Conservation (phyloP, 306 rosid species). For the Adenanthera pavonina region DNA sequence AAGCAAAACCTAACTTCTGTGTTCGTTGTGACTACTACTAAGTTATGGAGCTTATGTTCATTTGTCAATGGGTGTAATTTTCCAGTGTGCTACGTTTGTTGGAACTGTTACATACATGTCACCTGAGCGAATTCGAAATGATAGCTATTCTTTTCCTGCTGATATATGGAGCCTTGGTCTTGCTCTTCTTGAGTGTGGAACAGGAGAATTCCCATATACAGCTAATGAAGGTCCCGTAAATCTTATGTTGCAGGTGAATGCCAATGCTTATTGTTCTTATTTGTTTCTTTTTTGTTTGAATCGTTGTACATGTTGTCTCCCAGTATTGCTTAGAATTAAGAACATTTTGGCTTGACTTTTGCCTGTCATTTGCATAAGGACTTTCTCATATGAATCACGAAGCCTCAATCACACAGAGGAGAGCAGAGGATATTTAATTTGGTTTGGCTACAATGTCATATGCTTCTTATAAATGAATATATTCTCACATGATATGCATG, state of each 20-base stretch:
- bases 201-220: slow-evolving; percentile 96
- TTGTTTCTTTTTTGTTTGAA: slow-evolving; percentile 26
- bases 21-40: background rate
- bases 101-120: slow-evolving; percentile 98
- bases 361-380: slow-evolving; percentile 10
- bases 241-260: slow-evolving; percentile 93
- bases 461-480: background rate
- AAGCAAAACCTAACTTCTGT: slow-evolving; percentile 14
- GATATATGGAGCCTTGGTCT: slow-evolving; percentile 99
- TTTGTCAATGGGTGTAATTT: slow-evolving; percentile 34
- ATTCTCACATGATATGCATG: background rate
- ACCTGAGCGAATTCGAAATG: slow-evolving; percentile 96
- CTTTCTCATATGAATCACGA: slow-evolving; percentile 2
- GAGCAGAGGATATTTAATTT: slow-evolving; percentile 22
- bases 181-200: slow-evolving; percentile 94
- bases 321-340: background rate
- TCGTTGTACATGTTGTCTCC: slow-evolving; percentile 17
- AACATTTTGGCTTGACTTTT: slow-evolving; percentile 24
- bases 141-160: slow-evolving; percentile 96
- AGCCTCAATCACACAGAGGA: slow-evolving; percentile 16
- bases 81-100: slow-evolving; percentile 94
- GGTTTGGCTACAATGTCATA: slow-evolving; percentile 21
- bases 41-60: slow-evolving; percentile 10
- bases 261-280: slow-evolving; percentile 18
- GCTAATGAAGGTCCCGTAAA: slow-evolving; percentile 94